These are phyloP conservation scores for Diaporthe sp. DNA, from an alignment of 2,329 filamentous ascomycete species.

Conservation along the genomic window DNA sequence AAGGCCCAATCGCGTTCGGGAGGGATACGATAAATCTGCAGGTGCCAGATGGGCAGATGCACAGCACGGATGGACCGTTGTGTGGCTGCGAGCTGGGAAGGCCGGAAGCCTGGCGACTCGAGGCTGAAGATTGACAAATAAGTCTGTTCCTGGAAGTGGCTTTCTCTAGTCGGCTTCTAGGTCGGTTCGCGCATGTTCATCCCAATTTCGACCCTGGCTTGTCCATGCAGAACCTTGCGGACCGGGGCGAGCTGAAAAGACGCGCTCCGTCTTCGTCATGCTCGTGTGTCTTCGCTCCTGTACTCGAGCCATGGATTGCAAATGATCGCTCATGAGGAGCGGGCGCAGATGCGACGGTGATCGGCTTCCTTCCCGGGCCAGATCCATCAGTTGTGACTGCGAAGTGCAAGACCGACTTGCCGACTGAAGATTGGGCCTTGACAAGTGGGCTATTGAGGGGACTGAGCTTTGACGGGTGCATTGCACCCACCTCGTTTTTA, in stretches of 20 bases:
- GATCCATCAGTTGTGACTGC: constrained; percentile 5
- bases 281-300: not conserved
- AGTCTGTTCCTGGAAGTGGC: constrained; percentile 28
- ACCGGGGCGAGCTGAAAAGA: not conserved
- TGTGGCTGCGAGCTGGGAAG: not conserved
- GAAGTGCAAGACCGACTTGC: not conserved
- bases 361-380: not conserved
- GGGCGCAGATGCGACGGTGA: constrained; percentile 16
- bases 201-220: constrained; percentile 29
- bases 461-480: not conserved
- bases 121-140: constrained; percentile 10
- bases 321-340: not conserved
- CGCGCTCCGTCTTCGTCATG: not conserved
- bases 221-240: not conserved
- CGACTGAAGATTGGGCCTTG: not conserved
- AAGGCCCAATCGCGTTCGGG: not conserved
- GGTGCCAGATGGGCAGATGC: constrained; percentile 1
- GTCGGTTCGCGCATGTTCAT: constrained; percentile 16
- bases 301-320: not conserved
- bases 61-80: constrained; percentile 1
- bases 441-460: not conserved
- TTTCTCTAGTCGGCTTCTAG: constrained; percentile 1
- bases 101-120: not conserved
- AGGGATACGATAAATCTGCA: constrained; percentile 14
- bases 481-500: not conserved